These are phyloP conservation scores for Fonsecaea pugnacius DNA, from an alignment of 2,329 filamentous ascomycete genomes.

Conservation along the genomic window DNA sequence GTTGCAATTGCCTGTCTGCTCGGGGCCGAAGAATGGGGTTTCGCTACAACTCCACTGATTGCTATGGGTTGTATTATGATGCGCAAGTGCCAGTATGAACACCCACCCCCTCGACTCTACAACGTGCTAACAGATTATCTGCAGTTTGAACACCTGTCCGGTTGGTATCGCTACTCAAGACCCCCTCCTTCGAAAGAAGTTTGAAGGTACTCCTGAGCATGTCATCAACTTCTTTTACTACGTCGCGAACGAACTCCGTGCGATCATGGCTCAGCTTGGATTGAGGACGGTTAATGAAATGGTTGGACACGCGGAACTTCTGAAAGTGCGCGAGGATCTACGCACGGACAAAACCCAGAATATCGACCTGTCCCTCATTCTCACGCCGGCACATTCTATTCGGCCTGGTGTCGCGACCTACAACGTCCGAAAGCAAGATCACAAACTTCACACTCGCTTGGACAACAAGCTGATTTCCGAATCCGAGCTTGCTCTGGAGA, in stretches of 20 bases:
- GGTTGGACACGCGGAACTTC: conserved; percentile 87
- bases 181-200: conserved; percentile 91
- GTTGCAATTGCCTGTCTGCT: conserved; percentile 92
- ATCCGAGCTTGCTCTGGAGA: conserved; percentile 90
- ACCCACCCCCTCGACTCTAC: neutral
- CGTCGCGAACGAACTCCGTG: conserved; percentile 89
- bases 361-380: conserved; percentile 87
- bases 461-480: conserved; percentile 98
- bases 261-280: conserved; percentile 94
- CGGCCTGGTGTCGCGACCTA: conserved; percentile 93
- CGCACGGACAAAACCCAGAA: conserved; percentile 87
- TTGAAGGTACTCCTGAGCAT: conserved; percentile 88
- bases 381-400: conserved; percentile 94
- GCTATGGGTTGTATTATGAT: conserved; percentile 98
- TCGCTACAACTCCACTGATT: conserved; percentile 90
- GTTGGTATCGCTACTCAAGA: conserved; percentile 96
- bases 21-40: conserved; percentile 97
- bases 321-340: conserved; percentile 86
- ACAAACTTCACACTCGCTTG: conserved; percentile 86
- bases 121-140: conserved; percentile 17
- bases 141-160: conserved; percentile 72
- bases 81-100: conserved; percentile 59
- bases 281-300: conserved; percentile 97
- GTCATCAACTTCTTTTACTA: conserved; percentile 99
- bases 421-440: conserved; percentile 97